Percentiles rank a stretch among this genome's conserved stretches.
phyloP scores from a whole-genome alignment of 108 stramenopile species.

The Stephanodiscus triporus region DNA sequence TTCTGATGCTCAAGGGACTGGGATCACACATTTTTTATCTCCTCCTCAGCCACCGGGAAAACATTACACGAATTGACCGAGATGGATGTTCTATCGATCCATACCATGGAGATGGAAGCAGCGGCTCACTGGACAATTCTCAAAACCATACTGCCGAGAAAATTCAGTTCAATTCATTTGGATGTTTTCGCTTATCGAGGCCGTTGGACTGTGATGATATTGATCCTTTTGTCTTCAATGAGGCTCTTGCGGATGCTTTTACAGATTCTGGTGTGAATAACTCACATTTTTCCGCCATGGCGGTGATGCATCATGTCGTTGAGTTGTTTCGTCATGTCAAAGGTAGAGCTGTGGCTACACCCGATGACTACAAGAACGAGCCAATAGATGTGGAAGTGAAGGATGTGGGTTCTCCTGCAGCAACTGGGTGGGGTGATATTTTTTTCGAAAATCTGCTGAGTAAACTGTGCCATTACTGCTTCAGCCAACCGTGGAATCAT shows the following conservation, averaged over 20 bases:
- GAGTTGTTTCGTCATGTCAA: conserved; percentile 24
- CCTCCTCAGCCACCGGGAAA: conserved; percentile 43
- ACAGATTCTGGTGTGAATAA: conserved; percentile 14
- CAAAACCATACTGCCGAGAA: conserved; percentile 40
- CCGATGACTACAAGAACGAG: not conserved
- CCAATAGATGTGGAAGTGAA: conserved; percentile 17
- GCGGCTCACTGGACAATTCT: not conserved
- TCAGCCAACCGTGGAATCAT: conserved; percentile 56
- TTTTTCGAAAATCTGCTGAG: conserved; percentile 63
- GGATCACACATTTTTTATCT: conserved; percentile 51
- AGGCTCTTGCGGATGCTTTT: conserved; percentile 61
- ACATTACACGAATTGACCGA: conserved; percentile 62
- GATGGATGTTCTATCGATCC: conserved; percentile 58
- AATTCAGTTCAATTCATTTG: conserved; percentile 65
- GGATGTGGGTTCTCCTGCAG: not conserved
- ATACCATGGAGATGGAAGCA: not conserved
- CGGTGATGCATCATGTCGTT: conserved; percentile 39
- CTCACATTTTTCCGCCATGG: conserved; percentile 32
- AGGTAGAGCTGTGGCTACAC: not conserved
- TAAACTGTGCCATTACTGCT: conserved; percentile 51
- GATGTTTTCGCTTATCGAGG: conserved; percentile 64
- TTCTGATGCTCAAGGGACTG: conserved; percentile 58
- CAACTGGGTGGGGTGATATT: conserved; percentile 13
- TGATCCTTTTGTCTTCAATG: conserved; percentile 60
- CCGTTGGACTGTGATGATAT: conserved; percentile 31